phyloP scores from a whole-genome alignment of 352 stramenopile genomes.

The Globisporangium cystogenes region DNA sequence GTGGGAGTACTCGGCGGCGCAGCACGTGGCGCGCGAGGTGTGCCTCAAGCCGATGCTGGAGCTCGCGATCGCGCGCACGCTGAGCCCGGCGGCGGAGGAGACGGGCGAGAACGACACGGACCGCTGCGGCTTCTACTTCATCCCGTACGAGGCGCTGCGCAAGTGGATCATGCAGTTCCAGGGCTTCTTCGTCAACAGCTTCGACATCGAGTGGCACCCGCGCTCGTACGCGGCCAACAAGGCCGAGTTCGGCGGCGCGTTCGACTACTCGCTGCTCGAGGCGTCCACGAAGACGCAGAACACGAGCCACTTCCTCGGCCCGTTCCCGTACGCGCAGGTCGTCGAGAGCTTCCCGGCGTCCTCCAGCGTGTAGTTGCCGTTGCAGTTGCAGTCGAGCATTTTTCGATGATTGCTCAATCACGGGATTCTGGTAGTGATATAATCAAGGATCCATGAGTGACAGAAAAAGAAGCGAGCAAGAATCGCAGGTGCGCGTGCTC shows the following conservation, averaged over 20 bases:
- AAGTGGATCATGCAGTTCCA: constrained; percentile 75
- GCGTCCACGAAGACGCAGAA: constrained; percentile 65
- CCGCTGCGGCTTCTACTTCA: constrained; percentile 81
- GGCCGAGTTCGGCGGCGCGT: constrained; percentile 23
- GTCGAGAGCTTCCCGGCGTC: constrained; percentile 50
- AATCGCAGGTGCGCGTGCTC: background rate
- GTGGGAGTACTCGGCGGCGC: constrained; percentile 60
- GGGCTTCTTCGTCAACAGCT: constrained; percentile 81
- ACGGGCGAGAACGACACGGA: constrained; percentile 72
- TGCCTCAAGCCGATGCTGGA: constrained; percentile 77
- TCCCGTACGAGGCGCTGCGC: constrained; percentile 70
- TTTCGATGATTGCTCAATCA: no score
- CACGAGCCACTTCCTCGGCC: constrained; percentile 61
- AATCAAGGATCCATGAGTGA: background rate
- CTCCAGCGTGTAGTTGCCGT: no score
- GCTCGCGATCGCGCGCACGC: constrained; percentile 49
- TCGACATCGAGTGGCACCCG: constrained; percentile 66
- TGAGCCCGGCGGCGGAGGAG: constrained; percentile 49
- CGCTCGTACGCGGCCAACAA: constrained; percentile 67
- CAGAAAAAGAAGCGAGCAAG: background rate
- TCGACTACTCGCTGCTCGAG: constrained; percentile 67
- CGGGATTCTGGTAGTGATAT: background rate
- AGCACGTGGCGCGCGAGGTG: constrained; percentile 41
- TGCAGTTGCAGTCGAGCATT: no score
- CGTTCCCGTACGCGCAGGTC: constrained; percentile 67